These are phyloP conservation scores for Apophysomyces trapeziformis DNA, from an alignment of 371 early-diverging fungal species.

Conservation along the genomic window DNA sequence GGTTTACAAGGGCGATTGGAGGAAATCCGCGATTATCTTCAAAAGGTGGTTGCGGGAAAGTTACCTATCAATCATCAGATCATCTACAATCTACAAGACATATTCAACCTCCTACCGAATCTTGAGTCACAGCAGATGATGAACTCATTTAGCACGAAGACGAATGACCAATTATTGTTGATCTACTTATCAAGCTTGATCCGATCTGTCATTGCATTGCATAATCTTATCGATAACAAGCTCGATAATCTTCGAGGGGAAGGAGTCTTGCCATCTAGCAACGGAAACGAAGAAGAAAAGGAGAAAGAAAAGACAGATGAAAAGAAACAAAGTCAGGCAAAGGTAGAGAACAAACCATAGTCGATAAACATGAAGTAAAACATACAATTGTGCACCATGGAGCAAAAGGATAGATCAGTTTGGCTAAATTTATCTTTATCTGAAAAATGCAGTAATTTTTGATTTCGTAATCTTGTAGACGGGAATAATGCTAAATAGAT, in stretches of 20 bases:
- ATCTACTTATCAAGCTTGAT: conserved; percentile 91
- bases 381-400: neutral
- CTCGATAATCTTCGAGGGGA: conserved; percentile 66
- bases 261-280: conserved; percentile 25
- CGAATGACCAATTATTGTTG: conserved; percentile 95
- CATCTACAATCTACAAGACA: conserved; percentile 95
- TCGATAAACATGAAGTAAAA: neutral
- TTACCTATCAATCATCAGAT: conserved; percentile 96
- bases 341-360: neutral
- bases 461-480: neutral
- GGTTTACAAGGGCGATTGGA: conserved; percentile 84
- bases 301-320: conserved; percentile 39
- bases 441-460: neutral
- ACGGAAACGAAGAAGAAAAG: conserved; percentile 42
- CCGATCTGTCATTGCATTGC: conserved; percentile 93
- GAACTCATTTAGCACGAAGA: conserved; percentile 85
- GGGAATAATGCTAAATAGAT: conserved; percentile 4
- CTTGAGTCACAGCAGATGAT: conserved; percentile 75
- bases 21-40: conserved; percentile 86
- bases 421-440: neutral
- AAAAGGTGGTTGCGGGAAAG: conserved; percentile 83
- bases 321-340: conserved; percentile 21
- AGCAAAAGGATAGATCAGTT: neutral
- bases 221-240: conserved; percentile 95
- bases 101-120: conserved; percentile 94